A percentile compares a stretch with the other conserved stretches of the same genome.
phyloP scores from a whole-genome alignment of 192 early-diverging fungal species.

The Coemansia reversa region DNA sequence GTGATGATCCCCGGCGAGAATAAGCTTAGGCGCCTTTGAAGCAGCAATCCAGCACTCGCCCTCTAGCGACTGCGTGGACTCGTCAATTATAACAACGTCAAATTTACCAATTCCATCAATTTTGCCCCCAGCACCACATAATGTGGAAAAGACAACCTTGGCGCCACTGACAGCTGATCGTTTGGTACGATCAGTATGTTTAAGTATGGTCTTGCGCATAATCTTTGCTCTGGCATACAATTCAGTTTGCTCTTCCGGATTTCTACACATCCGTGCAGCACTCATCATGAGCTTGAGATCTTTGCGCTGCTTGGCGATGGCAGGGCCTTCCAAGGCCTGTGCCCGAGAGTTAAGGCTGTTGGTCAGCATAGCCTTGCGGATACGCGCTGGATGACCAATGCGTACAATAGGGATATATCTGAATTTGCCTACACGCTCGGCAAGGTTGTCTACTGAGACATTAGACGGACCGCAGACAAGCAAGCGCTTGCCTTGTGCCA shows the following conservation, averaged over 20 bases:
- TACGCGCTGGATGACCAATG: constrained; percentile 81
- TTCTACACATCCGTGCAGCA: constrained; percentile 61
- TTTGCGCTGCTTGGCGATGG: constrained; percentile 71
- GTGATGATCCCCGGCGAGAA: constrained; percentile 88
- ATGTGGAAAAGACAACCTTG: constrained; percentile 72
- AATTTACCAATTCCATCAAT: constrained; percentile 56
- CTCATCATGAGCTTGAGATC: constrained; percentile 64
- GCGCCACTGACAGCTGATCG: constrained; percentile 58
- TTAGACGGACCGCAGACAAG: constrained; percentile 93
- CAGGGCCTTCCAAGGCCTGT: constrained; percentile 61
- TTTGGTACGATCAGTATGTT: constrained; percentile 67
- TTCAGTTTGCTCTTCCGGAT: constrained; percentile 60
- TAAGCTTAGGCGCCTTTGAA: constrained; percentile 64
- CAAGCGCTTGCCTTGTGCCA: constrained; percentile 58
- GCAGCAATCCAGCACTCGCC: constrained; percentile 91
- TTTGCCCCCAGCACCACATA: constrained; percentile 66
- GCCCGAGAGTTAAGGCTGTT: constrained; percentile 71
- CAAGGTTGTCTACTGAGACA: constrained; percentile 85
- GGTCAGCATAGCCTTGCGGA: constrained; percentile 63
- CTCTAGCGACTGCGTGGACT: constrained; percentile 82
- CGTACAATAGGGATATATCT: constrained; percentile 67
- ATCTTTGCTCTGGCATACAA: constrained; percentile 64
- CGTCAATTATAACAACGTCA: constrained; percentile 87
- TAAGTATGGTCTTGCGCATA: constrained; percentile 66
- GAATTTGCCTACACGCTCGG: constrained; percentile 67